Evolutionary conservation across 2,329 filamentous ascomycete genomes (phyloP), one percentile per base, ranked within the genome.

Genomic region (Chrysoporthe deuterocubensis): DNA sequence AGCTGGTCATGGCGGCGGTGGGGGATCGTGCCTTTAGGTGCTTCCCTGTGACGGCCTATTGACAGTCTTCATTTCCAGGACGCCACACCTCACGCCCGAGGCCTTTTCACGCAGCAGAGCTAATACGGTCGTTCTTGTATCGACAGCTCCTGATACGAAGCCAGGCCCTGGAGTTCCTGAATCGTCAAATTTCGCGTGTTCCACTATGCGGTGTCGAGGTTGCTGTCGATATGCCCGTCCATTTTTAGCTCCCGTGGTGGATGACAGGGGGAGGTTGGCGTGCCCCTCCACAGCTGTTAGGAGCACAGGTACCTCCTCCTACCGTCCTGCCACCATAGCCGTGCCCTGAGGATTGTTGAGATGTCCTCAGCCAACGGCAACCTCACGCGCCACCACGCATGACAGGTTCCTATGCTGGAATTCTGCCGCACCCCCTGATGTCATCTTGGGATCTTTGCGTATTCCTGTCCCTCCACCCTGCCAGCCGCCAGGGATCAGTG

Each of bases 161-260:
- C 57, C 43, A 43, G 21, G 16, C 5, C 59, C 59, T 48, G 59
- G 40, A 64, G 56, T 61, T 26, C 52, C 65, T 64, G 58, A 69
- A 40, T 66, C 54, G 60, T 66, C 65, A 60, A 66, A 69, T 67
- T 67, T 67, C 65, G 40, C 57, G 42, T 67, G 67, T 69, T 57
- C 67, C 67, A 69, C 67, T 60, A 60, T 60, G 57, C 44, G 57
- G 40, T 60, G 37, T 60, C 37, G 40, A 60, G 57, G 40, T 60
- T 60, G 57, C 57, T 40, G 57, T 60, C 57, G 37, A 60, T 60
- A 60, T 60, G n/a, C 13, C 57, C 57, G 42, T 21, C 57, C 71
- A 70, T 71, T 73, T 75, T 73, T 74, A 74, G 73, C 62, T 75
- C 73, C 73, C 74, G 73, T 44, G 62, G 52, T 44, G 62, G 50